phyloP scores from a whole-genome alignment of 352 stramenopile genomes.

The Phytopythium kandeliae region DNA sequence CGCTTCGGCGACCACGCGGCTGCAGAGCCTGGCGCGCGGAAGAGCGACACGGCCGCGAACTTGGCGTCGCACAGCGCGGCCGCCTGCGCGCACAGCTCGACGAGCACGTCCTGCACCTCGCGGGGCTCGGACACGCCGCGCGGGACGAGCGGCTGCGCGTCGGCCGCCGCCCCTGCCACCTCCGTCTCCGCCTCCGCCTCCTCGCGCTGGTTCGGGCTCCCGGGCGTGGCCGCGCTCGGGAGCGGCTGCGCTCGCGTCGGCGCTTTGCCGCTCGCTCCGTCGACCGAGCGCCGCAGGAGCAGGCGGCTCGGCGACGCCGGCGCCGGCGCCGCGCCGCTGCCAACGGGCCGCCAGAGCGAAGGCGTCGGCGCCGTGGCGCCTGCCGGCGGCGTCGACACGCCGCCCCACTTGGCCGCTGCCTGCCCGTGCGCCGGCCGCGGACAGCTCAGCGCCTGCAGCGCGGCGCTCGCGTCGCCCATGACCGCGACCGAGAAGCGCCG shows the following conservation, averaged over 20 bases:
- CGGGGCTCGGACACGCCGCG: slow-evolving; percentile 25
- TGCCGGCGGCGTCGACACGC: neutral
- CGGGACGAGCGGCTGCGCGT: slow-evolving; percentile 10
- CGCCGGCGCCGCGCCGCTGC: slow-evolving; percentile 7
- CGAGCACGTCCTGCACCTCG: slow-evolving; percentile 46
- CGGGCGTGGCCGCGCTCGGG: neutral
- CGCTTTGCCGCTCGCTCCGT: neutral
- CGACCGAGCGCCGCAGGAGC: neutral
- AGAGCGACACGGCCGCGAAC: slow-evolving; percentile 59
- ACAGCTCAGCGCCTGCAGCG: slow-evolving; percentile 12
- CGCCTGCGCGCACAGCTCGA: slow-evolving; percentile 47
- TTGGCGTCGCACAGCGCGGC: slow-evolving; percentile 30
- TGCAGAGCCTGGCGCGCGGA: no score
- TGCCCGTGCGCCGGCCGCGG: slow-evolving; percentile 11
- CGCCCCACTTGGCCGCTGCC: slow-evolving; percentile 3
- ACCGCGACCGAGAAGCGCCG: slow-evolving; percentile 4
- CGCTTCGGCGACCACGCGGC: no score
- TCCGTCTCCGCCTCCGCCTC: no score
- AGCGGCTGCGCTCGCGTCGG: neutral
- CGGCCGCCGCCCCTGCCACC: no score
- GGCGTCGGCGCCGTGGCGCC: neutral
- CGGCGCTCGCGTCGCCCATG: slow-evolving; percentile 4
- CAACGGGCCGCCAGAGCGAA: slow-evolving; percentile 6
- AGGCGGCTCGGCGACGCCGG: neutral
- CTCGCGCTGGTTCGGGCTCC: slow-evolving; percentile 23